Evolutionary conservation across 441 rosid species (phyloP), one percentile per base, ranked within the genome.

Genomic region (Adansonia gregorii): DNA sequence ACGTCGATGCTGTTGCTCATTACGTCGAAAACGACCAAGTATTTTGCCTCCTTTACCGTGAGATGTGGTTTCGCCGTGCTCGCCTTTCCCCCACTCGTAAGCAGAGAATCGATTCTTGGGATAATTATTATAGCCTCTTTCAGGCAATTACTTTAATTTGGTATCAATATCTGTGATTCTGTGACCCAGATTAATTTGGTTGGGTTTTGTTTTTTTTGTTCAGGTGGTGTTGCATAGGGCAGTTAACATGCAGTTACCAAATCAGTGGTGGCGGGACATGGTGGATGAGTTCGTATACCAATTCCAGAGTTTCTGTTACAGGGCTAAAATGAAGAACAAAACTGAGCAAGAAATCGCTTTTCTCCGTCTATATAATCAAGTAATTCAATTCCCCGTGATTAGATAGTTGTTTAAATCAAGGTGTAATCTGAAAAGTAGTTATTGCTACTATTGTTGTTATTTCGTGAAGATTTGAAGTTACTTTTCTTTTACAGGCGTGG

Each of bases 211-310:
- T 3, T 63, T 3, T 63, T 59, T 22, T 14, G 39, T 60, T 67
- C 59, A 95, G 99, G 99, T 95, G 39, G 97, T 94, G 78, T 81
- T 95, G 95, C 98, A 92, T 49, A 98, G 99, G 9, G 97, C 92
- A 63, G 98, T 95, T 79, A 95, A 91, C 81, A 95, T 95, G 99
- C 99, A 95, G 74, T 67, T 95, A 72, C 99, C 99, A 1, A 95
- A 92, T 74, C 99, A 95, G 85, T 94, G 99, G 99, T 74, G 92
- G 83, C 92, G 99, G 98, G 99, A 95, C 76, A 94, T 95, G 99
- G 98, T 95, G 82, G 99, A 95, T 86, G 99, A 95, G 88, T 95
- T 95, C 86, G 98, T 95, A 4, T 95, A 95, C 80, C 98, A 95
- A 80, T 95, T 95, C 78, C 99, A 94, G 86, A 92, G 97, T 73